phyloP scores from a whole-genome alignment of 179 eudicot genomes.

The Silene vulgaris region DNA sequence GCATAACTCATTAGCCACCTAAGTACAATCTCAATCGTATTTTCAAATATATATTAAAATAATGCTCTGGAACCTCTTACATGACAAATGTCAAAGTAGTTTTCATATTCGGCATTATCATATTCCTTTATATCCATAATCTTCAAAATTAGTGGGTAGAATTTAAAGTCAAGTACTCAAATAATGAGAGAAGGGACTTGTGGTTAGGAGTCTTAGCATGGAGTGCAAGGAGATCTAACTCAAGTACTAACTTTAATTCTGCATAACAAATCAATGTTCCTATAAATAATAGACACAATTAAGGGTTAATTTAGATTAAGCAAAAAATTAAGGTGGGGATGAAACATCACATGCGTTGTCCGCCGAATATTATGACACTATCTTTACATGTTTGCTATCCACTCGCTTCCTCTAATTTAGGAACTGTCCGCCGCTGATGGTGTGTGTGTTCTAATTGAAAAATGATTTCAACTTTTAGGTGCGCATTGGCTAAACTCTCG shows the following conservation, averaged over 20 bases:
- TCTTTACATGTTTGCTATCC: neutral
- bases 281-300: neutral
- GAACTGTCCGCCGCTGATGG: neutral
- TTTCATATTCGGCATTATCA: no score
- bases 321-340: constrained; percentile 4
- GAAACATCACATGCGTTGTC: constrained; percentile 1
- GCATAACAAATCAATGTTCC: neutral
- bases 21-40: no score
- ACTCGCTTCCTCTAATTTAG: neutral
- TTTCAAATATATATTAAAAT: no score
- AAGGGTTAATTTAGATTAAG: neutral
- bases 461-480: no score
- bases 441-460: neutral
- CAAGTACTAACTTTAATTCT: neutral
- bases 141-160: neutral
- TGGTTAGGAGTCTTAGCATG: neutral
- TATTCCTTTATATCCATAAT: no score
- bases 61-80: no score
- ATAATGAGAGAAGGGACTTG: neutral
- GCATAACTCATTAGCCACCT: no score
- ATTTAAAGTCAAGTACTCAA: neutral
- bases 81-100: no score
- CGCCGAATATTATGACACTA: neutral
- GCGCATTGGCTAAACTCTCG: no score
- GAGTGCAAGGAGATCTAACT: constrained; percentile 7